Evolutionary conservation across 257 asterid genomes (phyloP), one percentile per base, ranked within the genome.

Genomic region (Solanum pennellii): DNA sequence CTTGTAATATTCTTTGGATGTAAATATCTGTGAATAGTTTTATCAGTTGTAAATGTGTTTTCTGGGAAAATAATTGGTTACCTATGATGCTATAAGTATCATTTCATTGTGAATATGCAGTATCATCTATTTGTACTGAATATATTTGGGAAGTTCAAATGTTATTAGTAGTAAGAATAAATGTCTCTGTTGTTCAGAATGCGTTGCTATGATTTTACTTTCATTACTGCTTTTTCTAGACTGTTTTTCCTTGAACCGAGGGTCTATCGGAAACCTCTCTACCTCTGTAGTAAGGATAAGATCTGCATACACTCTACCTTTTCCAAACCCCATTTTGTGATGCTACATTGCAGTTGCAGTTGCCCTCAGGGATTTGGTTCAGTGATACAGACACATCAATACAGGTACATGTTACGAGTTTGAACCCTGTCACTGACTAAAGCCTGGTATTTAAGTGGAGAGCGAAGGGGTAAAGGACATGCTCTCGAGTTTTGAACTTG

Each of bases 1-100:
- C 23, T 74, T 89, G 65, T 76, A 41, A 76, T 60, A 89, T 91
- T 91, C 91, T 84, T 86, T 84, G 79, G 79, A 33, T 89, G 91
- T 89, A 76, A 73, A 83, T 85, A 80, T 77, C 5, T 87, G 85
- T 85, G 35, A 14, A 52, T 74, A 79, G 41, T 31, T 56, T 79
- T 41, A 79, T 29, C 68, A 80, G 65, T 29, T 80, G 68, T 47
- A 25, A 82, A 79, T 31, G 33, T 15, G 65, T 86, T 49, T 47
- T 35, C 33, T 3, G 37, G 84, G 2, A 7, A 59, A 47, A 47
- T 29, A 18, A 12, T 87, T 21, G 42, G 75, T 72, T 86, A 11
- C 14, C 7, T 12, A 25, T 83, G 49, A 76, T 31, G 44, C n/a
- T 44, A 41, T 12, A 52, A 76, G 60, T 45, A 56, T 60, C 20